Percentiles rank a stretch among this genome's conserved stretches.
Evolutionary conservation across 352 stramenopile genomes (phyloP).

Genomic region (Pythium aquatile): DNA sequence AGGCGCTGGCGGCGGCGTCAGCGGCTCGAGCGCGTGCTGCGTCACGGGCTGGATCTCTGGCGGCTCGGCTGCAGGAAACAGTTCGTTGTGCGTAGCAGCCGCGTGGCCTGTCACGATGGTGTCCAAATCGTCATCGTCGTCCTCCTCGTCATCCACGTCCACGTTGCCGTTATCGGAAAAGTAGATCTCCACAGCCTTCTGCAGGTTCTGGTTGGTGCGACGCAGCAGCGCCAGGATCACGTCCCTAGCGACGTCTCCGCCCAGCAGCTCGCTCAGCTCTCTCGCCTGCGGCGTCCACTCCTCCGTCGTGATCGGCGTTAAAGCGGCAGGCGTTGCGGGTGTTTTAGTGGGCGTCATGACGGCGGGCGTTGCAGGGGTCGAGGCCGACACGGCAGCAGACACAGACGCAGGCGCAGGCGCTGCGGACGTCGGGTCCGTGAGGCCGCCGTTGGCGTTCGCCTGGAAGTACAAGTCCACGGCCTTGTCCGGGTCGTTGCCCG

Average conservation of each 20-base stretch:
- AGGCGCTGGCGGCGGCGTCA: slow-evolving; percentile 32
- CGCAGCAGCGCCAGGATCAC: slow-evolving; percentile 54
- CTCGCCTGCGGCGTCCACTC: slow-evolving; percentile 45
- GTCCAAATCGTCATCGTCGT: slow-evolving; percentile 32
- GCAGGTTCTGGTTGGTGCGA: slow-evolving; percentile 68
- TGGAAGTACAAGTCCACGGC: slow-evolving; percentile 82
- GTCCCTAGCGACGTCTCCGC: slow-evolving; percentile 55
- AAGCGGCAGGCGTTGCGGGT: neutral
- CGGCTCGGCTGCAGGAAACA: slow-evolving; percentile 31
- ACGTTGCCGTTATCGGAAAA: slow-evolving; percentile 63
- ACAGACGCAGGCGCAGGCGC: neutral
- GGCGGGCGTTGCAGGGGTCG: slow-evolving; percentile 31
- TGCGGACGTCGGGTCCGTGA: neutral
- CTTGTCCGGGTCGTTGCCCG: slow-evolving; percentile 78
- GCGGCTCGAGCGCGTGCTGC: slow-evolving; percentile 54
- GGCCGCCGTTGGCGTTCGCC: slow-evolving; percentile 12
- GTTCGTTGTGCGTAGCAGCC: slow-evolving; percentile 20
- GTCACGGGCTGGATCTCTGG: slow-evolving; percentile 48
- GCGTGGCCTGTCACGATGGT: slow-evolving; percentile 25
- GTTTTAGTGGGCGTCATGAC: neutral
- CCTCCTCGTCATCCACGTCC: slow-evolving; percentile 34
- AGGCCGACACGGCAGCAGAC: slow-evolving; percentile 14
- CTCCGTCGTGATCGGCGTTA: neutral
- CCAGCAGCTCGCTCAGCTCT: slow-evolving; percentile 72
- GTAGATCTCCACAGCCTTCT: slow-evolving; percentile 79